Conservation (phyloP, 495 filamentous ascomycete genomes). For the Annulohypoxylon stygium region DNA sequence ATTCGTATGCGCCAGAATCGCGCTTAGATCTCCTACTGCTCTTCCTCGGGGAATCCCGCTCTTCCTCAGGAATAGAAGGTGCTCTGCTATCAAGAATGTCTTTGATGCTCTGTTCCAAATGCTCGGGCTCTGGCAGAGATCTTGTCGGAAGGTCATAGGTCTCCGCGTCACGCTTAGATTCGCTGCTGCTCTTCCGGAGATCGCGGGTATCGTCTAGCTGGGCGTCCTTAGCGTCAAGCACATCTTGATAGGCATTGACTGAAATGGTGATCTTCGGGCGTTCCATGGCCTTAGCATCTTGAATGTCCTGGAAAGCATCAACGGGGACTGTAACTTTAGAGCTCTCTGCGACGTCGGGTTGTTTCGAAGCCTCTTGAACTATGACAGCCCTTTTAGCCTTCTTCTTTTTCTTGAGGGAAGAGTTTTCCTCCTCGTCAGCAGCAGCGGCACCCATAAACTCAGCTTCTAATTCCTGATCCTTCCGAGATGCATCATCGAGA, state of each 20-base stretch:
- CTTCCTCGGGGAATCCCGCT: constrained; percentile 22
- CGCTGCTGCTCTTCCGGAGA: constrained; percentile 46
- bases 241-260: constrained; percentile 49
- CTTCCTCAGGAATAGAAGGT: constrained; percentile 14
- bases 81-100: neutral
- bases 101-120: neutral
- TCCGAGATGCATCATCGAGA: constrained; percentile 32
- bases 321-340: constrained; percentile 43
- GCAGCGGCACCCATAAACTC: constrained; percentile 30
- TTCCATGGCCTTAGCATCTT: constrained; percentile 23
- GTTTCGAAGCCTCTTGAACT: constrained; percentile 43
- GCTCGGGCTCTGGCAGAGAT: neutral
- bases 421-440: constrained; percentile 37
- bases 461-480: constrained; percentile 35
- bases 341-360: constrained; percentile 34
- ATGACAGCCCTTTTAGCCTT: constrained; percentile 50
- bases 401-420: constrained; percentile 47
- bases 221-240: constrained; percentile 26
- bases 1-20: constrained; percentile 48
- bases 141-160: constrained; percentile 21
- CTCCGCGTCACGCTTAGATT: constrained; percentile 40
- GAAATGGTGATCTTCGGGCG: constrained; percentile 37
- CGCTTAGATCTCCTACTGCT: constrained; percentile 29
- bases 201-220: constrained; percentile 43
- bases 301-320: constrained; percentile 52